phyloP scores from a whole-genome alignment of 345 rosid genomes.

The Boechera retrofracta region DNA sequence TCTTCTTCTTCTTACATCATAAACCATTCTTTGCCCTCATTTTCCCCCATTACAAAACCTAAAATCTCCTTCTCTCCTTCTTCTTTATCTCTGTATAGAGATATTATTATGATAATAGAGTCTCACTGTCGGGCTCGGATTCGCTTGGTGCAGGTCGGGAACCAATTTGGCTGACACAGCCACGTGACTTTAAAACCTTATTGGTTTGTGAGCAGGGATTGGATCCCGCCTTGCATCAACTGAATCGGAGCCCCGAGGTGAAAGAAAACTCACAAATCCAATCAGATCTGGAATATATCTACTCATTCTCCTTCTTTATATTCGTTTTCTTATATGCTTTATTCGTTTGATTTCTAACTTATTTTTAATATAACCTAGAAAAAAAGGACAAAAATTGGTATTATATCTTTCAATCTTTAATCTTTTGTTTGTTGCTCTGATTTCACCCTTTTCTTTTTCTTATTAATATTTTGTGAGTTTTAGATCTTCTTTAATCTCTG shows the following conservation, averaged over 20 bases:
- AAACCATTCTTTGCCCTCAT: conserved; percentile 3
- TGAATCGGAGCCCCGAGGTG: conserved; percentile 93
- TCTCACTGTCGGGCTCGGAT: conserved; percentile 83
- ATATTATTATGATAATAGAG: background rate
- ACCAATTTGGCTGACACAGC: conserved; percentile 52
- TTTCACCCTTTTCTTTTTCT: background rate
- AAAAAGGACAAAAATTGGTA: background rate
- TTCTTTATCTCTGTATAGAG: background rate
- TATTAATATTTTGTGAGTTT: background rate
- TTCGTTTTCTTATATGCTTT: background rate
- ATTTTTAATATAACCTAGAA: too few relatives aligned
- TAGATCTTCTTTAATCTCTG: background rate
- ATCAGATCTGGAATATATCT: conserved; percentile 29
- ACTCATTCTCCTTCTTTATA: background rate
- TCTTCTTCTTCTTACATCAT: background rate
- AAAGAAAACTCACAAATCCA: background rate
- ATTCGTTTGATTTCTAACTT: background rate
- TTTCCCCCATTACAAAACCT: conserved; percentile 1
- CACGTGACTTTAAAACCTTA: conserved; percentile 18
- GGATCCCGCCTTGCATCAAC: conserved; percentile 99
- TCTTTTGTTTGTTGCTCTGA: conserved; percentile 12
- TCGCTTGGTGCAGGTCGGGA: conserved; percentile 99
- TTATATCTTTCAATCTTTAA: conserved; percentile 2
- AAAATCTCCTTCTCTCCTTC: background rate
- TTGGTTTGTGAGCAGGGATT: conserved; percentile 47